Conservation (phyloP, 192 early-diverging fungal genomes). For the Glomus cerebriforme region DNA sequence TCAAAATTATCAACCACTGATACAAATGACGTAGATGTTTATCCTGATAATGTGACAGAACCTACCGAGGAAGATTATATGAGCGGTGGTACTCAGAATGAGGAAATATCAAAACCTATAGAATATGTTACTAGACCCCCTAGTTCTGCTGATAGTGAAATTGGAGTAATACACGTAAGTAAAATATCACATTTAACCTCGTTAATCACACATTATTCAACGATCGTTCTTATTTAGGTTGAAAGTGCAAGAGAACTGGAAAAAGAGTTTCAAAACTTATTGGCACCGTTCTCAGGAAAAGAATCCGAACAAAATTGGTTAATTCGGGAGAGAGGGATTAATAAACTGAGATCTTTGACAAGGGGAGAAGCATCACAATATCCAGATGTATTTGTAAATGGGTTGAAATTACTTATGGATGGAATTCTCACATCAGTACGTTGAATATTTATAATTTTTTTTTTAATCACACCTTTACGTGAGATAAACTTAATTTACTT, state of each 20-base stretch:
- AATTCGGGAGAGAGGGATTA: conserved; percentile 3
- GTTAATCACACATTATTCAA: not conserved
- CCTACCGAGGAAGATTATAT: conserved; percentile 23
- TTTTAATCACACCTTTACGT: not conserved
- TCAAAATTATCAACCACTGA: conserved; percentile 7
- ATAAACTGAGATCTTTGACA: not conserved
- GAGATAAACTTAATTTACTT: not conserved
- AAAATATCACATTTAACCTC: not conserved
- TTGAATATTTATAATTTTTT: not conserved
- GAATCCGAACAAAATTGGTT: conserved; percentile 30
- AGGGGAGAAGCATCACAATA: conserved; percentile 19
- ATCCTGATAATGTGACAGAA: conserved; percentile 11
- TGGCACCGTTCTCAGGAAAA: conserved; percentile 6
- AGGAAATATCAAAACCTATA: not conserved
- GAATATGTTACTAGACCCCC: not conserved
- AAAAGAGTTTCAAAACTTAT: conserved; percentile 23
- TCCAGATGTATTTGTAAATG: conserved; percentile 3
- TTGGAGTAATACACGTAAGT: conserved; percentile 22
- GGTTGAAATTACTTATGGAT: conserved; percentile 14
- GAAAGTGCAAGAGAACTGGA: conserved; percentile 29
- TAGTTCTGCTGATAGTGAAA: conserved; percentile 16
- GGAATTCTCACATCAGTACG: conserved; percentile 21
- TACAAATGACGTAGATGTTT: not conserved
- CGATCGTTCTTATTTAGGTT: not conserved
- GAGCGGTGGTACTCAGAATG: not conserved